Evolutionary conservation across 1,139 yeast species (phyloP).

Genomic region (Keqinozyma sinolaborantium): DNA sequence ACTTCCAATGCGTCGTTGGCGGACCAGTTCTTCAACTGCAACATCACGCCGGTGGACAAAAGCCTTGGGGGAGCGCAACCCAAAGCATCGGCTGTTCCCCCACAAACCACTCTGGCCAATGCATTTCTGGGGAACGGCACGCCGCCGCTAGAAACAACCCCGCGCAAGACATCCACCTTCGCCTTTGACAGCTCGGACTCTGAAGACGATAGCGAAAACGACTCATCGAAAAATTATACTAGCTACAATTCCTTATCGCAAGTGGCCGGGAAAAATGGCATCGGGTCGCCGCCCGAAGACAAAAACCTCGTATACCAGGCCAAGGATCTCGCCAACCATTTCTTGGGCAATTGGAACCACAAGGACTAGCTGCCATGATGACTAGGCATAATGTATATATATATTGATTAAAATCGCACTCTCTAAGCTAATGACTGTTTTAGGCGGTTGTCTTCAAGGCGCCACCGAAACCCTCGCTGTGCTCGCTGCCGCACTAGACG

Average conservation of each 20-base stretch:
- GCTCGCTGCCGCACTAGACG: neutral
- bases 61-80: slow-evolving; percentile 16
- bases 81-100: slow-evolving; percentile 42
- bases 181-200: slow-evolving; percentile 32
- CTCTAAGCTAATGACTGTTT: too few species aligned
- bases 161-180: slow-evolving; percentile 18
- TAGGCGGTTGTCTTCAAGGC: too few species aligned
- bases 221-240: slow-evolving; percentile 5
- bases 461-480: too few species aligned
- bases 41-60: neutral
- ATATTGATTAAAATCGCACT: too few species aligned
- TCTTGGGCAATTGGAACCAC: slow-evolving; percentile 31
- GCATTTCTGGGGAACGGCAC: slow-evolving; percentile 34
- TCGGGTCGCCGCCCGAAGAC: slow-evolving; percentile 26
- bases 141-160: slow-evolving; percentile 16
- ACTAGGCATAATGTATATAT: slow-evolving; percentile 1
- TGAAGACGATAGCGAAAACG: slow-evolving; percentile 17
- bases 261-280: slow-evolving; percentile 48
- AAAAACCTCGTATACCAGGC: slow-evolving; percentile 35
- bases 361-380: slow-evolving; percentile 8
- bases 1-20: slow-evolving; percentile 14
- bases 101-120: slow-evolving; percentile 44
- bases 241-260: slow-evolving; percentile 46
- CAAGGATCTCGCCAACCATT: slow-evolving; percentile 36
- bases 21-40: slow-evolving; percentile 15